A percentile compares a stretch with the other conserved stretches of the same genome.
Conservation (phyloP, 192 early-diverging fungal species). For the Oehlia diaphana region DNA sequence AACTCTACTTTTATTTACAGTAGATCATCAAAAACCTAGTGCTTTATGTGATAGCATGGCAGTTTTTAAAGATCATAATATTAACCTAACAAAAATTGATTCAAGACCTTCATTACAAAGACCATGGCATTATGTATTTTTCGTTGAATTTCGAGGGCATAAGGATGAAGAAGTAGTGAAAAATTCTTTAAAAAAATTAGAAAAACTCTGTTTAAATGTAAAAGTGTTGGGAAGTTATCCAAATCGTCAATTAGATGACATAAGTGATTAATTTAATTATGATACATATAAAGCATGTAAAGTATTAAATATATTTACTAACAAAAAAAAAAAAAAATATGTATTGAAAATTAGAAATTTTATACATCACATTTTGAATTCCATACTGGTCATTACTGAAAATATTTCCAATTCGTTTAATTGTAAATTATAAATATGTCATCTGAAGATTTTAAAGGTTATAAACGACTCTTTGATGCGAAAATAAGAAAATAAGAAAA, state of each 20-base stretch:
- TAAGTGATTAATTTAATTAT: too few relatives aligned
- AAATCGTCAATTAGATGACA: constrained; percentile 42
- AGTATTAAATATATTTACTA: too few relatives aligned
- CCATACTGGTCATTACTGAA: too few relatives aligned
- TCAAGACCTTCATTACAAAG: constrained; percentile 78
- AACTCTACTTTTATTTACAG: constrained; percentile 86
- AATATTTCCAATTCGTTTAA: too few relatives aligned
- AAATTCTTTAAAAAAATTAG: constrained; percentile 68
- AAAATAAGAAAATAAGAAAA: too few relatives aligned
- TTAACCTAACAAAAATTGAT: constrained; percentile 93
- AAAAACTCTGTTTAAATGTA: constrained; percentile 70
- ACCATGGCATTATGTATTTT: constrained; percentile 94
- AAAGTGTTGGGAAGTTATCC: constrained; percentile 84
- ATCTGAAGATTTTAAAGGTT: too few relatives aligned
- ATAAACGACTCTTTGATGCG: too few relatives aligned
- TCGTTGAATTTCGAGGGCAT: constrained; percentile 89
- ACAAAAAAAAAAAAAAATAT: too few relatives aligned
- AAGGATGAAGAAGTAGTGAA: constrained; percentile 65
- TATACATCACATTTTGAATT: too few relatives aligned
- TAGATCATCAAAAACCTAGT: constrained; percentile 85
- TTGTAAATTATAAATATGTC: too few relatives aligned
- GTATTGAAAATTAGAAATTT: too few relatives aligned
- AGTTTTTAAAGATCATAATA: constrained; percentile 74
- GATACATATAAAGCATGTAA: too few relatives aligned
- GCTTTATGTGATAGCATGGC: constrained; percentile 82